Conservation (phyloP, 495 filamentous ascomycete genomes). For the Aspergillus incahuasiensis region DNA sequence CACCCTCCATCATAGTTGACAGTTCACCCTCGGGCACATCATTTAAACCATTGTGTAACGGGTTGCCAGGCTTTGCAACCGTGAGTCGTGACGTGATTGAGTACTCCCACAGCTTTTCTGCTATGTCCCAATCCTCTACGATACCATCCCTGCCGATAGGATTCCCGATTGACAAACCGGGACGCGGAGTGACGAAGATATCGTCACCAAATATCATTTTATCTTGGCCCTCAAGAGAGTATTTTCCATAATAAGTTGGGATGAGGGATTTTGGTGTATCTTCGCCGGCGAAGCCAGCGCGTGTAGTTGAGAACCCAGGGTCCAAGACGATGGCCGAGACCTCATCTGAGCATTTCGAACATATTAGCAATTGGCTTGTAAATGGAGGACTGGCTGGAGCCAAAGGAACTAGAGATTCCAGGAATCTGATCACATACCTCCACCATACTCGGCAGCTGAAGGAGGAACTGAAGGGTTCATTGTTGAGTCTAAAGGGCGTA, state of each 20-base stretch:
- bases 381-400: not conserved
- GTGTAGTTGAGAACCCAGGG: conserved; percentile 81
- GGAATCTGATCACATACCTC: conserved; percentile 54
- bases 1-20: conserved; percentile 60
- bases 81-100: conserved; percentile 74
- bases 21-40: conserved; percentile 56
- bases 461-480: conserved; percentile 51
- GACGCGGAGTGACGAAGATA: conserved; percentile 69
- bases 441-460: conserved; percentile 71
- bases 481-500: conserved; percentile 2
- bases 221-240: conserved; percentile 50
- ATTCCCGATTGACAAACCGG: conserved; percentile 76
- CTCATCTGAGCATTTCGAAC: conserved; percentile 62
- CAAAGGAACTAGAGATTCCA: conserved; percentile 4
- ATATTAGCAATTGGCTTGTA: conserved; percentile 13
- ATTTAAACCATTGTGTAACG: conserved; percentile 71
- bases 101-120: conserved; percentile 84
- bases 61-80: conserved; percentile 56
- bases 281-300: conserved; percentile 96
- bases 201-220: conserved; percentile 81
- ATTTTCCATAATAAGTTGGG: conserved; percentile 76
- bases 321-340: conserved; percentile 96
- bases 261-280: conserved; percentile 91
- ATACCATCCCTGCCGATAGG: conserved; percentile 85
- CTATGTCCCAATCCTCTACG: conserved; percentile 95